phyloP scores from a whole-genome alignment of 2,329 filamentous ascomycete genomes.

The Samsoniella hepiali region DNA sequence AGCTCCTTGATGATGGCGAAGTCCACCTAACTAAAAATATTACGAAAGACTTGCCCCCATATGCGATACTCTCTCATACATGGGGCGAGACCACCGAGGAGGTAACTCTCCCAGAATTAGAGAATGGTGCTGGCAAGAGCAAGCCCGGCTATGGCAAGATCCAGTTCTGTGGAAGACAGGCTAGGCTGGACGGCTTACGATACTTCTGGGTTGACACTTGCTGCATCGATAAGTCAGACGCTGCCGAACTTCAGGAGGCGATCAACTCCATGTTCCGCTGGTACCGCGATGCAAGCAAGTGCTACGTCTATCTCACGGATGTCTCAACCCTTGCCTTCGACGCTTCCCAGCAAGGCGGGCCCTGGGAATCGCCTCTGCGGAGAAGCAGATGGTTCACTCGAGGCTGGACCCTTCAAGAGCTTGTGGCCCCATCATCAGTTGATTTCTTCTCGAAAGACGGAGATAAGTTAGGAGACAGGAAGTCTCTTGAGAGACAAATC shows the following conservation, averaged over 20 bases:
- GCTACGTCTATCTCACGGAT: slow-evolving; percentile 28
- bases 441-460: slow-evolving; percentile 17
- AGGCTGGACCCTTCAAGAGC: slow-evolving; percentile 63
- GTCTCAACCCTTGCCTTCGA: slow-evolving; percentile 11
- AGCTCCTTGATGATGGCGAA: no score
- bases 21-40: no score
- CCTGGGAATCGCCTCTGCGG: slow-evolving; percentile 3
- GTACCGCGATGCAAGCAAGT: slow-evolving; percentile 26
- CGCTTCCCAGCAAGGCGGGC: background rate
- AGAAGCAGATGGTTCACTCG: slow-evolving; percentile 35
- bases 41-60: no score
- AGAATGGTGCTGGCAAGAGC: background rate
- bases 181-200: slow-evolving; percentile 19
- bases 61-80: slow-evolving; percentile 35
- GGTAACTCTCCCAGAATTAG: slow-evolving; percentile 28
- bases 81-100: slow-evolving; percentile 34
- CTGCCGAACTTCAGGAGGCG: slow-evolving; percentile 1
- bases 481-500: background rate
- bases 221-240: slow-evolving; percentile 22
- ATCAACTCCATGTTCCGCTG: slow-evolving; percentile 24
- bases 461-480: no score
- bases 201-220: slow-evolving; percentile 32
- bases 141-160: slow-evolving; percentile 27
- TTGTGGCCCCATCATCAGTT: slow-evolving; percentile 44
- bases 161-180: slow-evolving; percentile 21